These are phyloP conservation scores for Picea glauca DNA, from an alignment of 75 land plant species.

Conservation along the genomic window DNA sequence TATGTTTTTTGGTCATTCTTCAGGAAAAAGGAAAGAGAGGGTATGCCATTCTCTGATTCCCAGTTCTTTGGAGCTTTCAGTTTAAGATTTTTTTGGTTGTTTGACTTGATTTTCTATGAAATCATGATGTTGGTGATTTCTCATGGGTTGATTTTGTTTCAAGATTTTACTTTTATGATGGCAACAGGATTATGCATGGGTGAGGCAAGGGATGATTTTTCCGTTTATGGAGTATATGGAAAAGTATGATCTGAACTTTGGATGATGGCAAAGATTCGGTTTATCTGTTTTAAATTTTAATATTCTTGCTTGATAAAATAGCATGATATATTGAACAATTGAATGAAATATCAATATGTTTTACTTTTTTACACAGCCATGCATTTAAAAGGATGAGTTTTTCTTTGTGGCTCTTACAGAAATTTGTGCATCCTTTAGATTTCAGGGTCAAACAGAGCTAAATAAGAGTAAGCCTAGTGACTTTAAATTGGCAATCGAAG, in stretches of 20 bases:
- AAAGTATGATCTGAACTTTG: conserved; percentile 15
- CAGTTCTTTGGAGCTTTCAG: background rate
- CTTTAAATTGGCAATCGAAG: conserved; percentile 77
- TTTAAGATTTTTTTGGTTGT: background rate
- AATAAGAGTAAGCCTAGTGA: conserved; percentile 63
- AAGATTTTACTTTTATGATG: conserved; percentile 3
- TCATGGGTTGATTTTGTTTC: conserved; percentile 2
- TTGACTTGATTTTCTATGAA: background rate
- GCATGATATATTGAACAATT: background rate
- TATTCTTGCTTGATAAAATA: background rate
- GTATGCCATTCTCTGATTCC: conserved; percentile 20
- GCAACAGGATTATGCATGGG: conserved; percentile 95
- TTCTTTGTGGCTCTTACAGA: background rate
- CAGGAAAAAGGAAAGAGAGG: conserved; percentile 55
- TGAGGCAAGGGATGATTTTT: conserved; percentile 79
- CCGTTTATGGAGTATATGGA: conserved; percentile 78
- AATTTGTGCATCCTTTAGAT: conserved; percentile 29
- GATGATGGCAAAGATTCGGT: background rate
- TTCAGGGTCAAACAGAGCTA: conserved; percentile 67
- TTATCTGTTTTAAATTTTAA: background rate
- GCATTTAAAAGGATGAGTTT: background rate
- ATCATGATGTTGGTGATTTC: background rate
- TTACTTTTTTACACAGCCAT: background rate
- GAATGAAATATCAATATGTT: no score
- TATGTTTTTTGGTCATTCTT: conserved; percentile 74